These are phyloP conservation scores for Tarenaya hassleriana DNA, from an alignment of 345 rosid genomes.

Conservation along the genomic window DNA sequence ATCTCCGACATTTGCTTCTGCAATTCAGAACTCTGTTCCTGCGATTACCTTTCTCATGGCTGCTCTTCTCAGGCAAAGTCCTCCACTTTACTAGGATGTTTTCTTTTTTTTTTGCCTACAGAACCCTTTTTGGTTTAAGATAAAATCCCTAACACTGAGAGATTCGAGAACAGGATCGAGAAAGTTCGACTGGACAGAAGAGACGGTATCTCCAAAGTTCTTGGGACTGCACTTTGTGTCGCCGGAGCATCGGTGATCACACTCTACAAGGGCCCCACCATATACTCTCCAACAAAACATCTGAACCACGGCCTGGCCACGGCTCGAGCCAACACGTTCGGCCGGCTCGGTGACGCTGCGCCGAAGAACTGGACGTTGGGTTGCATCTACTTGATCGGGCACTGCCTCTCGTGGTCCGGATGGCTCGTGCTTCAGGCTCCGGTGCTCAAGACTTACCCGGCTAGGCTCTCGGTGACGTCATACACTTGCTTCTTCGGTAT, in stretches of 20 bases:
- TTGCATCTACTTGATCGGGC: conserved; percentile 80
- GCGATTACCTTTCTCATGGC: conserved; percentile 99
- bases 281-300: conserved; percentile 55
- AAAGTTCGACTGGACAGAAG: conserved; percentile 74
- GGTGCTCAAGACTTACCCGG: conserved; percentile 89
- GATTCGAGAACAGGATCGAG: conserved; percentile 81
- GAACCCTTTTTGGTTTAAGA: too few relatives aligned
- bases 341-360: conserved; percentile 57
- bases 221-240: conserved; percentile 75
- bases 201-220: conserved; percentile 74
- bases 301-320: conserved; percentile 36
- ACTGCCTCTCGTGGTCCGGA: conserved; percentile 93
- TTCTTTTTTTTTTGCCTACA: too few relatives aligned
- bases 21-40: conserved; percentile 97
- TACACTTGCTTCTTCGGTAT: conserved; percentile 95
- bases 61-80: conserved; percentile 58
- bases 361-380: conserved; percentile 93
- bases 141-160: too few relatives aligned
- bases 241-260: conserved; percentile 95
- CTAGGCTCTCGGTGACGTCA: conserved; percentile 89
- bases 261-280: conserved; percentile 79
- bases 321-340: conserved; percentile 27
- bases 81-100: too few relatives aligned
- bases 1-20: conserved; percentile 96
- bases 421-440: conserved; percentile 98